Conservation (phyloP, 2,329 filamentous ascomycete genomes). For the Podosphaera leucotricha region DNA sequence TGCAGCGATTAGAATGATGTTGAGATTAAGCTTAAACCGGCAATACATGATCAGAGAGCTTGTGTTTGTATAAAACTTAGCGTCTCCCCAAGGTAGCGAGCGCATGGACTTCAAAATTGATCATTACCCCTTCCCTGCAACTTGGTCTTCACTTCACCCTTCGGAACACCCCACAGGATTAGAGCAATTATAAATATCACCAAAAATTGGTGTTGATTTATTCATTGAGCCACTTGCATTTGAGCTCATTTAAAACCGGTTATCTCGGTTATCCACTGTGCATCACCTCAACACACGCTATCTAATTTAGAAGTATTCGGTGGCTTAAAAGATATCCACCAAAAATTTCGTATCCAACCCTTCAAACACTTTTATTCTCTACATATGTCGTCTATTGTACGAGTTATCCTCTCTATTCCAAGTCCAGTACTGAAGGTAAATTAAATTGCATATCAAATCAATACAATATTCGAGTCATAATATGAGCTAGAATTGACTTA, state of each 20-base stretch:
- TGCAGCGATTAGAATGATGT: background rate
- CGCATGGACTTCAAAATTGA: background rate
- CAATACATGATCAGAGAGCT: background rate
- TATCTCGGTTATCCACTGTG: too few relatives aligned
- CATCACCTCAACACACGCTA: too few relatives aligned
- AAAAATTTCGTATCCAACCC: background rate
- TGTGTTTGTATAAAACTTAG: background rate
- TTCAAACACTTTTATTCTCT: background rate
- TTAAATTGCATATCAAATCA: constrained; percentile 14
- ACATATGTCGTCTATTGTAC: background rate
- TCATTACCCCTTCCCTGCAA: background rate
- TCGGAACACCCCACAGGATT: background rate
- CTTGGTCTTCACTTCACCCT: background rate
- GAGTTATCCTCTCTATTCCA: background rate
- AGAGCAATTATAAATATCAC: background rate
- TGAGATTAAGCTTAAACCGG: background rate
- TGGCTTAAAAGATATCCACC: background rate
- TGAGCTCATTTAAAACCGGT: too few relatives aligned
- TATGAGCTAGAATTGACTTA: constrained; percentile 14
- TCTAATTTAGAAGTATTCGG: too few relatives aligned
- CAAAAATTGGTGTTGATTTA: background rate
- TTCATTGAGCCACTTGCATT: too few relatives aligned
- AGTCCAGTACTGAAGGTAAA: background rate
- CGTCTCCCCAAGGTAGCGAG: background rate
- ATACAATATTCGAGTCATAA: constrained; percentile 18